Percentiles rank a stretch among this genome's conserved stretches.
Evolutionary conservation across 805 yeast genomes (phyloP).

Genomic region (Cyberlindnera petersonii): DNA sequence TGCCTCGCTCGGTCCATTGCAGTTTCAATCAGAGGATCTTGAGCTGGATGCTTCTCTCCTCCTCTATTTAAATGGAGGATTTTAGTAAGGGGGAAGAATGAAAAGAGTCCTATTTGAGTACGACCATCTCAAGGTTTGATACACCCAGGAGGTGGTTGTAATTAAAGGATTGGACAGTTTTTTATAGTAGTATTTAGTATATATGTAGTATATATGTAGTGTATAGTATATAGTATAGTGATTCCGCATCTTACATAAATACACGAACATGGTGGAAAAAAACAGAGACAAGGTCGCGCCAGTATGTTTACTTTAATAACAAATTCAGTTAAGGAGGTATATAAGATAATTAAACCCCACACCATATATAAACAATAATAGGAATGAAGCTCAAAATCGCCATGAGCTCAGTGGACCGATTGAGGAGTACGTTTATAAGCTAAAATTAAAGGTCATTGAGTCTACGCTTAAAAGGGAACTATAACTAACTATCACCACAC

Average conservation of each 20-base stretch:
- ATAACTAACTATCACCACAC: constrained; percentile 4
- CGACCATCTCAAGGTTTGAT: constrained; percentile 40
- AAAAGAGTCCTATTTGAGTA: constrained; percentile 51
- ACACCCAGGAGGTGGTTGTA: constrained; percentile 28
- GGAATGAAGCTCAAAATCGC: constrained; percentile 32
- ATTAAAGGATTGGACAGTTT: constrained; percentile 26
- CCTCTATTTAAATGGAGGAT: too few species aligned
- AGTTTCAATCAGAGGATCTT: constrained; percentile 39
- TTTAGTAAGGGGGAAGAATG: constrained; percentile 44
- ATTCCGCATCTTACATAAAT: too few species aligned
- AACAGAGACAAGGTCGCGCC: too few species aligned
- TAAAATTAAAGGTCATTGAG: too few species aligned
- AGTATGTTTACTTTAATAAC: too few species aligned
- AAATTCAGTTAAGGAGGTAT: too few species aligned
- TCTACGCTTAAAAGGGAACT: too few species aligned
- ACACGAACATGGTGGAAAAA: too few species aligned
- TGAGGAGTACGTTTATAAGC: constrained; percentile 29
- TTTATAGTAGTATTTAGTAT: not conserved
- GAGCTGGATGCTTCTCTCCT: constrained; percentile 51
- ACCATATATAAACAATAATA: not conserved
- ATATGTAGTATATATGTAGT: too few species aligned
- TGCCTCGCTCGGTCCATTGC: constrained; percentile 59
- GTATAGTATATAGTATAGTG: too few species aligned
- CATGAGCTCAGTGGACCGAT: constrained; percentile 27
- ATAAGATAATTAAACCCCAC: too few species aligned